phyloP scores from a whole-genome alignment of 169 alveolate species.

The Condylostoma magnum region DNA sequence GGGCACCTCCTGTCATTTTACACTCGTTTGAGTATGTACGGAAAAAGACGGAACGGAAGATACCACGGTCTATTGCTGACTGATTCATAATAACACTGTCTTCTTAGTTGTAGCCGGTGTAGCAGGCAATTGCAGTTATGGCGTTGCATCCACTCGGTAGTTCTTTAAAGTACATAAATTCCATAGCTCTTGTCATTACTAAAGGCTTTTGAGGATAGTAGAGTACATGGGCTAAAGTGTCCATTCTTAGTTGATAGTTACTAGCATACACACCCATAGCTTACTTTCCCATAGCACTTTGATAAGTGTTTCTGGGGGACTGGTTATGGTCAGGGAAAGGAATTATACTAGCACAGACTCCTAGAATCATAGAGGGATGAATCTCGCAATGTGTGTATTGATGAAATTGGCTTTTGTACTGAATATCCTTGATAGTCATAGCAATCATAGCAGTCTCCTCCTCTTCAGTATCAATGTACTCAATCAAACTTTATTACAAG shows the following conservation, averaged over 20 bases:
- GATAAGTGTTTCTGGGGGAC: conserved; percentile 98
- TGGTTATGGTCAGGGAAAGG: conserved; percentile 99
- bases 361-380: conserved; percentile 99
- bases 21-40: conserved; percentile 96
- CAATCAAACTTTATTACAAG: conserved; percentile 94
- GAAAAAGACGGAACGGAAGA: conserved; percentile 97
- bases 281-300: conserved; percentile 99
- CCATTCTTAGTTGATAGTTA: conserved; percentile 97
- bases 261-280: conserved; percentile 99
- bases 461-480: conserved; percentile 99
- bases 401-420: conserved; percentile 75
- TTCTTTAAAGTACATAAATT: conserved; percentile 96
- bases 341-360: conserved; percentile 99
- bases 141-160: conserved; percentile 99
- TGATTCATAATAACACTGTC: conserved; percentile 98
- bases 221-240: conserved; percentile 96
- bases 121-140: conserved; percentile 97
- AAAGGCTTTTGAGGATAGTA: conserved; percentile 99
- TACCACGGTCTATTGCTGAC: conserved; percentile 97
- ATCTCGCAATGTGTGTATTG: conserved; percentile 99
- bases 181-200: conserved; percentile 98
- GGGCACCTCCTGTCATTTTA: conserved; percentile 86
- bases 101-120: conserved; percentile 99
- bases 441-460: conserved; percentile 99
- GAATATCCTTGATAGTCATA: conserved; percentile 95